Evolutionary conservation across 352 stramenopile genomes (phyloP), one percentile per base, ranked within the genome.

Genomic region (Phytophthora syringae): DNA sequence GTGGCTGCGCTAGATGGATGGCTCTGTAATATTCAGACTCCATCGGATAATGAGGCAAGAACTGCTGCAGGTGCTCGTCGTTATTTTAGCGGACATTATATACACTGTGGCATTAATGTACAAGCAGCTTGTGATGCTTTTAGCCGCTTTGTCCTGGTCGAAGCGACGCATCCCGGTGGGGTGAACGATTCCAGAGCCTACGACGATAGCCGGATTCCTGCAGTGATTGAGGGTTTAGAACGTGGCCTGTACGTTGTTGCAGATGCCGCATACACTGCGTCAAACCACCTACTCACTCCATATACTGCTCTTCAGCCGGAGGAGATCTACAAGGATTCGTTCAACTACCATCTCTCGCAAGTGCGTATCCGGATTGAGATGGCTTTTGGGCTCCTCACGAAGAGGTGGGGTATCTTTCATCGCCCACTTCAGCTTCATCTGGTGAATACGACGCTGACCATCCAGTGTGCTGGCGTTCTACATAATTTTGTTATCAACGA

Each of bases 51-150:
- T 20, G n/a, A 60, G 2, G 9, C 39, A 1, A 24, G 39, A 16
- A 2, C 39, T 39, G 32, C 32, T 12, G 24, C 28, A 1, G 39
- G 52, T 1, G 12, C 52, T 13, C 52, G 25, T 2, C 22, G n/a
- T 18, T 54, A 59, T 9, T 64, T 45, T 22, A 65, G 39, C 15
- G 57, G 48, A 4, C 57, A 65, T 11, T 57, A 59, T 22, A 52
- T 36, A 7, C 36, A 36, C 4, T 15, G 15, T 11, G 57, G 57
- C 12, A 42, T 65, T 15, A 59, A 54, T 45, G 28, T 59, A 0
- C 21, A 59, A 12, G 49, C 48, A 13, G 52, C 48, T 22, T 52
- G 47, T 40, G 48, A 59, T 45, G 57, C 28, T 7, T 40, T 53
- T 5, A 53, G 48, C 7, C 39, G 57, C 1, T 65, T 65, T 16